Percentiles rank a stretch among this genome's conserved stretches.
Evolutionary conservation across 306 rosid genomes (phyloP).

Genomic region (Citrullus mucosospermus): DNA sequence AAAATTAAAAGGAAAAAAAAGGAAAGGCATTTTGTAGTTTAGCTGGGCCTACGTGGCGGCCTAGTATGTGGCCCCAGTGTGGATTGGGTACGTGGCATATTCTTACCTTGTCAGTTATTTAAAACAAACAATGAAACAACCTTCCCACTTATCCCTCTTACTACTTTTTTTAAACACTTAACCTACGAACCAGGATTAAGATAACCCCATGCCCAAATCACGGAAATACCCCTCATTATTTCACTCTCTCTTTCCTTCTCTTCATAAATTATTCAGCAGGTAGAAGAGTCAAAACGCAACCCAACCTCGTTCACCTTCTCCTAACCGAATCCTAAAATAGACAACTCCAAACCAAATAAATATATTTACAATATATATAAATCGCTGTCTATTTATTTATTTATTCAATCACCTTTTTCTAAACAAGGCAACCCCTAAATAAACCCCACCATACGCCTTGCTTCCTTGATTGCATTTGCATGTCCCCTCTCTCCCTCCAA

Average conservation of each 20-base stretch:
- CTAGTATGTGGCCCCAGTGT: conserved; percentile 16
- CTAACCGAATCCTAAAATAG: conserved; percentile 29
- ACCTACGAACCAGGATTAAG: background rate
- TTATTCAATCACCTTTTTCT: conserved; percentile 2
- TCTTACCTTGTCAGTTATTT: conserved; percentile 13
- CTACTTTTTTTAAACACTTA: background rate
- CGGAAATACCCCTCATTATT: conserved; percentile 13
- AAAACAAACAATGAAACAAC: background rate
- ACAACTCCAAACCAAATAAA: conserved; percentile 14
- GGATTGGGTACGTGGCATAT: conserved; percentile 30
- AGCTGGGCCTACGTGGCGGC: conserved; percentile 30
- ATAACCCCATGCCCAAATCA: background rate
- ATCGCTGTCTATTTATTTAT: background rate
- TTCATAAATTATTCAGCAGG: background rate
- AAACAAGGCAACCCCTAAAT: conserved; percentile 38
- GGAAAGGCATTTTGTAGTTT: conserved; percentile 21
- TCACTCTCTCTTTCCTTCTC: background rate
- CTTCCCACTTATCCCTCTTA: background rate
- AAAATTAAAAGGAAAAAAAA: background rate
- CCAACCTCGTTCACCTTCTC: conserved; percentile 11
- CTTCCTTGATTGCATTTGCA: conserved; percentile 41
- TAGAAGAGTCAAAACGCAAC: background rate
- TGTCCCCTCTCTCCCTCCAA: background rate
- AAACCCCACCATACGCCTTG: conserved; percentile 47
- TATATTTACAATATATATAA: background rate